These are phyloP conservation scores for Oenanthe sinensis DNA, from an alignment of 129 eudicot genomes.

Conservation along the genomic window DNA sequence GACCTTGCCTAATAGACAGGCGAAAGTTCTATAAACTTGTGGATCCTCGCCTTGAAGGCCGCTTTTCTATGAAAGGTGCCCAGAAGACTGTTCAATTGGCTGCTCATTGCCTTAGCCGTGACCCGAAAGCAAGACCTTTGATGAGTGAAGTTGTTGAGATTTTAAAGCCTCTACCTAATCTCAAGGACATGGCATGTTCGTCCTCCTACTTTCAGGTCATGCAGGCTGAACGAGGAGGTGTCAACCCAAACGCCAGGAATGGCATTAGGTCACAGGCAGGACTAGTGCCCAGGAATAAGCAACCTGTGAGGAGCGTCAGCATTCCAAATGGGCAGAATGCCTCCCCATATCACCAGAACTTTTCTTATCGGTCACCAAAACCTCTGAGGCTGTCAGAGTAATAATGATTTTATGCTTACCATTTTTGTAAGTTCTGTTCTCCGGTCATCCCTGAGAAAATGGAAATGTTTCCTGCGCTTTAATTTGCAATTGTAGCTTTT, in stretches of 20 bases:
- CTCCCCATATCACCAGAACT: conserved; percentile 36
- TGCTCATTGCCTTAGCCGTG: conserved; percentile 64
- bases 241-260: conserved; percentile 25
- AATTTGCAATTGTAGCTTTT: neutral
- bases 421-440: neutral
- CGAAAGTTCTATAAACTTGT: conserved; percentile 51
- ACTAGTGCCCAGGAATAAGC: conserved; percentile 24
- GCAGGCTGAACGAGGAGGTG: conserved; percentile 53
- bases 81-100: conserved; percentile 69
- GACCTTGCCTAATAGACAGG: conserved; percentile 55
- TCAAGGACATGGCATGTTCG: conserved; percentile 67
- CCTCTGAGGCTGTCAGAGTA: conserved; percentile 18
- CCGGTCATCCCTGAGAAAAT: neutral
- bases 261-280: conserved; percentile 22
- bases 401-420: neutral
- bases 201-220: conserved; percentile 59
- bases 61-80: conserved; percentile 71
- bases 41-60: conserved; percentile 74
- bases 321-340: conserved; percentile 26
- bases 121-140: conserved; percentile 59
- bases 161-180: conserved; percentile 50
- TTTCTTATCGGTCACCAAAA: conserved; percentile 41
- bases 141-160: conserved; percentile 72
- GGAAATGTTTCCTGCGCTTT: neutral
- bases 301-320: conserved; percentile 35